These are phyloP conservation scores for Rhodosporidiobolus sp. DNA, from an alignment of 768 basidiomycete genomes.

Conservation along the genomic window DNA sequence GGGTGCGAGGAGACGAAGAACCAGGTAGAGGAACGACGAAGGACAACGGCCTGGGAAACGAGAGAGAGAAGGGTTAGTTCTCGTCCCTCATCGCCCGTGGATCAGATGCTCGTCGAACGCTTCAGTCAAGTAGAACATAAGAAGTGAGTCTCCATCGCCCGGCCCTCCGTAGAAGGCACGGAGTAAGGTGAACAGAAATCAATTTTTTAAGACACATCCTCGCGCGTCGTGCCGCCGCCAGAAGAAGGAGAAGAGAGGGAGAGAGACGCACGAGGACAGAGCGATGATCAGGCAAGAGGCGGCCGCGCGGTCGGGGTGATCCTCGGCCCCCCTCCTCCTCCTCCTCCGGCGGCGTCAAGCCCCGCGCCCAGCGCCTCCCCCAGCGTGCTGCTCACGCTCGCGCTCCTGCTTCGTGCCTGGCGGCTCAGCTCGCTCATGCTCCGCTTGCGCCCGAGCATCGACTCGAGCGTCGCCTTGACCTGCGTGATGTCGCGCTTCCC, in stretches of 20 bases:
- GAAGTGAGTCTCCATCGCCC: neutral
- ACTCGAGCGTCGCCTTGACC: conserved; percentile 49
- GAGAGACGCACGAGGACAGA: neutral
- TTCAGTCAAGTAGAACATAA: conserved; percentile 16
- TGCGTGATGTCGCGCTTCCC: conserved; percentile 39
- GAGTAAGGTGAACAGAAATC: conserved; percentile 33
- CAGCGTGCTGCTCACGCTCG: neutral
- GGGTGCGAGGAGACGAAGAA: neutral
- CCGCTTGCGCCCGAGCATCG: conserved; percentile 41
- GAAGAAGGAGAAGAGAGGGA: neutral
- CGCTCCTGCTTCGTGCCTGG: neutral
- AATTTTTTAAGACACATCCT: conserved; percentile 1
- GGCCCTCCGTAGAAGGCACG: neutral
- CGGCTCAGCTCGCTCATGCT: conserved; percentile 15
- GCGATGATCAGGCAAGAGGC: conserved; percentile 4
- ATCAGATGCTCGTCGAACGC: neutral
- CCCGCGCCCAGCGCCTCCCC: neutral
- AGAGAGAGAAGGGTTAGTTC: neutral
- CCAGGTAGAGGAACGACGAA: neutral
- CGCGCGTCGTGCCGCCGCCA: neutral
- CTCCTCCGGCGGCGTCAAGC: neutral
- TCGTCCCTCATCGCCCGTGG: neutral
- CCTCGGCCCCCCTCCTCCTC: neutral
- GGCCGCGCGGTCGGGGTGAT: conserved; percentile 43
- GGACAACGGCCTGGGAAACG: neutral